These are phyloP conservation scores for Puccinia triticina DNA, from an alignment of 1,284 basidiomycete genomes.

Conservation along the genomic window DNA sequence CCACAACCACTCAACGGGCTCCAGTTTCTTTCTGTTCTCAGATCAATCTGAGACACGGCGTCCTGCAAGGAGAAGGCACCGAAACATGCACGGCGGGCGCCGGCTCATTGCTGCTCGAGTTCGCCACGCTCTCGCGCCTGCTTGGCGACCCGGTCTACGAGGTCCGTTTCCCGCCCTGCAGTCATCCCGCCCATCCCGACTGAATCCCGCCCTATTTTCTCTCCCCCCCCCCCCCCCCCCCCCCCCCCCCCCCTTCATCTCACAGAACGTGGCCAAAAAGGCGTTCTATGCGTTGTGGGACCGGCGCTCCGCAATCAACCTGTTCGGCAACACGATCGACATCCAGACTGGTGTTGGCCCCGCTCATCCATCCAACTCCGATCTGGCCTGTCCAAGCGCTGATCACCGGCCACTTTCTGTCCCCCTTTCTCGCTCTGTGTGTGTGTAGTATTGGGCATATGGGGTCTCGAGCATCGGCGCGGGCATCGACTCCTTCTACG, in stretches of 20 bases:
- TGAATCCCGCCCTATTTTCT: not conserved
- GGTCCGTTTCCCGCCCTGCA: constrained; percentile 65
- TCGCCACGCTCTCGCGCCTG: constrained; percentile 82
- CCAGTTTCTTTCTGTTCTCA: not conserved
- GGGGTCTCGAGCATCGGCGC: constrained; percentile 76
- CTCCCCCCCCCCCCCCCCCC: no score
- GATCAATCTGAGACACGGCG: constrained; percentile 63
- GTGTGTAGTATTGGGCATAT: constrained; percentile 55
- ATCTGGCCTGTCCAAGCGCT: constrained; percentile 66
- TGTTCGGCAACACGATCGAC: constrained; percentile 86
- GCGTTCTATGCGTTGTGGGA: constrained; percentile 93
- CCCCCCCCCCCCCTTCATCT: not conserved
- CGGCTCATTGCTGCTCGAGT: constrained; percentile 86
- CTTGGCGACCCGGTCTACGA: constrained; percentile 85
- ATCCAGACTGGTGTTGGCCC: constrained; percentile 72
- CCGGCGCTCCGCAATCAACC: constrained; percentile 74
- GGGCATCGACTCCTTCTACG: constrained; percentile 89
- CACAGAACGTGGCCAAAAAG: constrained; percentile 61
- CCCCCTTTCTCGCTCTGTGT: constrained; percentile 62
- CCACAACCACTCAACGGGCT: not conserved
- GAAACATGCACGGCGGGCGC: constrained; percentile 85
- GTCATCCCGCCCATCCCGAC: not conserved
- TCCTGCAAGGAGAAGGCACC: constrained; percentile 70
- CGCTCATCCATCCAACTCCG: not conserved
- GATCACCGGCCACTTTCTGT: constrained; percentile 53